These are phyloP conservation scores for Cardamine chenopodiifolia DNA, from an alignment of 345 rosid species.

Conservation along the genomic window DNA sequence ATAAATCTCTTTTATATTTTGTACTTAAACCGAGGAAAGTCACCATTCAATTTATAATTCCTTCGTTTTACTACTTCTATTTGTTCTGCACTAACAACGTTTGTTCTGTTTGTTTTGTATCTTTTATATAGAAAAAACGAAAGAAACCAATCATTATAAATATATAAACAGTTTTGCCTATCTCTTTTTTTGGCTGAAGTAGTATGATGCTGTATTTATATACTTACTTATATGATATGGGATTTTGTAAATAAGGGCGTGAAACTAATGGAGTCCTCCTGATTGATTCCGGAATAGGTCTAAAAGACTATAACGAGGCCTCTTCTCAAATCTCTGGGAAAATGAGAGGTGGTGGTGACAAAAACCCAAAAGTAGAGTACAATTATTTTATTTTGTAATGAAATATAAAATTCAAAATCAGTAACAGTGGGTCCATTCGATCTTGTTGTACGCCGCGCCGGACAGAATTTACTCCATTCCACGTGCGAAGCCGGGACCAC, in stretches of 20 bases:
- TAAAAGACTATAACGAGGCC: conserved; percentile 1
- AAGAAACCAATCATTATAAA: neutral
- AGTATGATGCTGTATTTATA: neutral
- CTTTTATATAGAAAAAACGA: neutral
- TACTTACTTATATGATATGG: neutral
- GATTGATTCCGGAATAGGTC: conserved; percentile 14
- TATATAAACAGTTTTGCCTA: neutral
- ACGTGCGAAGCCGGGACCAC: conserved; percentile 40
- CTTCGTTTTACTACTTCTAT: no score
- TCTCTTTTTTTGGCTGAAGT: no score
- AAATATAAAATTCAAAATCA: neutral
- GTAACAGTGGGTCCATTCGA: conserved; percentile 1
- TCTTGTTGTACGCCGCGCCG: conserved; percentile 32
- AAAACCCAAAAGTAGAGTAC: conserved; percentile 19
- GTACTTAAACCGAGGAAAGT: no score
- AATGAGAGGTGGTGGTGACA: conserved; percentile 19
- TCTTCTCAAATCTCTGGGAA: conserved; percentile 27
- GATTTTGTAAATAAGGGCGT: neutral
- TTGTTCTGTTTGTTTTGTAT: neutral
- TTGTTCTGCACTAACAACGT: no score
- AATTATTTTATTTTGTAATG: neutral
- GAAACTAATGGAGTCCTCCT: no score
- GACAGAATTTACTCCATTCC: conserved; percentile 35
- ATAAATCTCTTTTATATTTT: neutral
- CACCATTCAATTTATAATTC: neutral